Evolutionary conservation across 2,329 filamentous ascomycete species (phyloP).

Genomic region (Thermochaetoides dissita): DNA sequence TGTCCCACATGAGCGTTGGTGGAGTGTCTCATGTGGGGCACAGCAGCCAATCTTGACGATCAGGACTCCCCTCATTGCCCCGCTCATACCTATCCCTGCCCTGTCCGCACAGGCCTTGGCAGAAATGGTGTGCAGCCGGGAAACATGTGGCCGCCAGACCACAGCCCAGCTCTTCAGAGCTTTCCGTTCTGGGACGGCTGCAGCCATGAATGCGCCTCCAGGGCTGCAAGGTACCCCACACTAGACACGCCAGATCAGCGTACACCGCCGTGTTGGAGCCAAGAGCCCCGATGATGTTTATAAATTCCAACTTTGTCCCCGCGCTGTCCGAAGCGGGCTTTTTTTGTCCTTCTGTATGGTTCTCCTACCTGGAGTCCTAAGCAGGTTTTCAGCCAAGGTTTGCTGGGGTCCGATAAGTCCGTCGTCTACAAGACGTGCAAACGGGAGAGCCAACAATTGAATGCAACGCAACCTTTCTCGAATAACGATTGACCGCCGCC

Average conservation of each 20-base stretch:
- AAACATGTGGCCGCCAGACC: background rate
- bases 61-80: background rate
- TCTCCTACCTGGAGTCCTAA: too few relatives aligned
- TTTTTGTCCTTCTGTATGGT: too few relatives aligned
- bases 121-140: slow-evolving; percentile 6
- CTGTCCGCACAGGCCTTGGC: background rate
- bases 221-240: slow-evolving; percentile 7
- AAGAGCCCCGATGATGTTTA: background rate
- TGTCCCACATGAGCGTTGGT: too few relatives aligned
- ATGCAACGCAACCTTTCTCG: too few relatives aligned
- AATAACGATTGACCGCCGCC: too few relatives aligned
- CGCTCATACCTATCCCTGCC: background rate
- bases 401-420: background rate
- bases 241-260: too few relatives aligned
- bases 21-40: too few relatives aligned
- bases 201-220: too few relatives aligned
- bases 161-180: background rate
- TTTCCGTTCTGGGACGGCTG: too few relatives aligned
- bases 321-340: background rate
- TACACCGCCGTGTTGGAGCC: too few relatives aligned
- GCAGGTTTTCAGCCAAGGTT: too few relatives aligned
- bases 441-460: too few relatives aligned
- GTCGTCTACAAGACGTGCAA: background rate
- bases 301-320: slow-evolving; percentile 1
- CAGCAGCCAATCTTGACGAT: background rate